A percentile compares a stretch with the other conserved stretches of the same genome.
phyloP scores from a whole-genome alignment of 257 asterid genomes.

The Solanum microdontum region DNA sequence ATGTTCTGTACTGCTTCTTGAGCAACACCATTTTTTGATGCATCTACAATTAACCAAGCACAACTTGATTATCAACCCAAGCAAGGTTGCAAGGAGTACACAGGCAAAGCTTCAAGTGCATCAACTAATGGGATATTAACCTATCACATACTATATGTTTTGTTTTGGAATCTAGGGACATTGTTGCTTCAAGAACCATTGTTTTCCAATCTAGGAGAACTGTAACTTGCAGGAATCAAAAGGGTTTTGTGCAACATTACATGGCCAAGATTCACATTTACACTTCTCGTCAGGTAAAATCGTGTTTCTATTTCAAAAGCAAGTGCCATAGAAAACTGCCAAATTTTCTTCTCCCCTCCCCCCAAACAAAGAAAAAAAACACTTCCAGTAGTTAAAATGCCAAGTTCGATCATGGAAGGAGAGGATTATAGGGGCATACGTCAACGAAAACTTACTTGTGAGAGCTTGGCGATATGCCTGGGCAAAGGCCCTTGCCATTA shows the following conservation, averaged over 20 bases:
- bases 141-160: not conserved
- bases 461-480: constrained; percentile 80
- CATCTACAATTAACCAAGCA: constrained; percentile 26
- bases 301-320: not conserved
- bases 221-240: not conserved
- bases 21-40: constrained; percentile 65
- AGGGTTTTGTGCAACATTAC: not conserved
- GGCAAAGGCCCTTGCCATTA: constrained; percentile 47
- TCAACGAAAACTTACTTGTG: constrained; percentile 33
- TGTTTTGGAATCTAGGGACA: not conserved
- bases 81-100: not conserved
- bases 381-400: not conserved
- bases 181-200: not conserved
- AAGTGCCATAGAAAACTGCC: not conserved
- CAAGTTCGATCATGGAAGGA: not conserved
- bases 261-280: not conserved
- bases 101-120: not conserved
- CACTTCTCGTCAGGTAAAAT: not conserved
- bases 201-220: not conserved
- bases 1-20: constrained; percentile 58
- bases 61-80: not conserved
- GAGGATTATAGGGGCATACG: not conserved
- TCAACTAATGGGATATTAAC: not conserved
- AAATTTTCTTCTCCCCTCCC: not conserved
- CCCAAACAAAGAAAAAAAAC: not conserved